These are phyloP conservation scores for Seminavis robusta DNA, from an alignment of 108 stramenopile genomes.

Conservation along the genomic window DNA sequence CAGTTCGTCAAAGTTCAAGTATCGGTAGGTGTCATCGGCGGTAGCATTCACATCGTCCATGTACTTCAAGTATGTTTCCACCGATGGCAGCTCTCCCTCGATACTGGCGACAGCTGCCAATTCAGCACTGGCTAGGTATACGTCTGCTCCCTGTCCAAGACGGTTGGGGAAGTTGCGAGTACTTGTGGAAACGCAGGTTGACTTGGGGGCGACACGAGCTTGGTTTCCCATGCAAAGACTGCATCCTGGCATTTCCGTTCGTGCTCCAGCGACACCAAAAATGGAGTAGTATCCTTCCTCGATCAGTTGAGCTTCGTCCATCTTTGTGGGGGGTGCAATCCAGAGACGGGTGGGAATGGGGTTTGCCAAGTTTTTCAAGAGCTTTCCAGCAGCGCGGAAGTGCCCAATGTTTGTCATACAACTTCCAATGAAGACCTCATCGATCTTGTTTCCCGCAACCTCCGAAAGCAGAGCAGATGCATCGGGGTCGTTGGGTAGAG, in stretches of 20 bases:
- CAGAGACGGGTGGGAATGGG: constrained; percentile 89
- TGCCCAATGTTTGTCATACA: constrained; percentile 99
- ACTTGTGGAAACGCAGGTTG: constrained; percentile 90
- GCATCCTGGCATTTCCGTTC: constrained; percentile 97
- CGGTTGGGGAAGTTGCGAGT: constrained; percentile 98
- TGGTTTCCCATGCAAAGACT: constrained; percentile 97
- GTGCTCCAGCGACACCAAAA: constrained; percentile 89
- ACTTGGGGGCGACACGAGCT: constrained; percentile 90
- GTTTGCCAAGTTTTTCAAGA: constrained; percentile 58
- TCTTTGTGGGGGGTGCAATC: constrained; percentile 94
- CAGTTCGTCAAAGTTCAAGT: constrained; percentile 93
- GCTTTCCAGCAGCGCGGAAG: constrained; percentile 95
- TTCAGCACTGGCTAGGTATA: constrained; percentile 91
- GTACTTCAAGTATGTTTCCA: constrained; percentile 87
- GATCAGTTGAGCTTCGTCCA: constrained; percentile 95
- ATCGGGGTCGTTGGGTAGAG: constrained; percentile 95
- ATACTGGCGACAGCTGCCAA: constrained; percentile 88
- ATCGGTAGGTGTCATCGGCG: constrained; percentile 91
- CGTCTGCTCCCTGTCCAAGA: constrained; percentile 93
- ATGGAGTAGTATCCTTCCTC: constrained; percentile 96
- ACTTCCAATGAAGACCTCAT: constrained; percentile 95
- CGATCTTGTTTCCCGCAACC: constrained; percentile 84
- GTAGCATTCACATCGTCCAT: constrained; percentile 76
- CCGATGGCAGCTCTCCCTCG: constrained; percentile 83
- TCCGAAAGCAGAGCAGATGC: constrained; percentile 84